phyloP scores from a whole-genome alignment of 1,139 yeast genomes.

The Meyerozyma sp. region DNA sequence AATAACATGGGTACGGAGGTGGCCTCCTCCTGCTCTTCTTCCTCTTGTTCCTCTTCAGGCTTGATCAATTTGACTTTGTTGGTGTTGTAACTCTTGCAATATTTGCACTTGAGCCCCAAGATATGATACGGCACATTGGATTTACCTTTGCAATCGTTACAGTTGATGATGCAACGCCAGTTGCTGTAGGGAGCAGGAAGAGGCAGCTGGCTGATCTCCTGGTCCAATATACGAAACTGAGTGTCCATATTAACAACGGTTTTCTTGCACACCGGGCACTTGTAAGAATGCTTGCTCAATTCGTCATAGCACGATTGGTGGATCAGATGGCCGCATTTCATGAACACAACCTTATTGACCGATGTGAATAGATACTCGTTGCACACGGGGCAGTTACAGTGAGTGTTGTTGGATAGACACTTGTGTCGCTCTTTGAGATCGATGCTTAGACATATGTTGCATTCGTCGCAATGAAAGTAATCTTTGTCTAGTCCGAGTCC shows the following conservation, averaged over 20 bases:
- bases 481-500: conserved; percentile 87
- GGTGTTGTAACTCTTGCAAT: conserved; percentile 84
- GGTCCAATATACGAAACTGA: conserved; percentile 79
- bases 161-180: conserved; percentile 75
- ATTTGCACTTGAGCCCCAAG: conserved; percentile 80
- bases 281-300: conserved; percentile 72
- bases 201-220: conserved; percentile 70
- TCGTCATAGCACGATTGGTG: conserved; percentile 82
- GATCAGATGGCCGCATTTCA: conserved; percentile 93
- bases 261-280: conserved; percentile 86
- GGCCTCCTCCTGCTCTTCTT: conserved; percentile 13
- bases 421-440: conserved; percentile 72
- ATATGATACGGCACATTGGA: conserved; percentile 75
- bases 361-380: conserved; percentile 87
- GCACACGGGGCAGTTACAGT: conserved; percentile 90
- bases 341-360: conserved; percentile 79
- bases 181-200: conserved; percentile 73
- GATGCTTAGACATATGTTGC: conserved; percentile 84
- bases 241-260: conserved; percentile 84
- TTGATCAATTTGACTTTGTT: conserved; percentile 62
- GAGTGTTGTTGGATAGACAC: conserved; percentile 83
- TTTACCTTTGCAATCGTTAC: conserved; percentile 88
- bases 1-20: conserved; percentile 23
- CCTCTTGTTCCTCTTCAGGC: conserved; percentile 43
- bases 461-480: conserved; percentile 85